phyloP scores from a whole-genome alignment of 106 monocot genomes.

The Allium fistulosum region DNA sequence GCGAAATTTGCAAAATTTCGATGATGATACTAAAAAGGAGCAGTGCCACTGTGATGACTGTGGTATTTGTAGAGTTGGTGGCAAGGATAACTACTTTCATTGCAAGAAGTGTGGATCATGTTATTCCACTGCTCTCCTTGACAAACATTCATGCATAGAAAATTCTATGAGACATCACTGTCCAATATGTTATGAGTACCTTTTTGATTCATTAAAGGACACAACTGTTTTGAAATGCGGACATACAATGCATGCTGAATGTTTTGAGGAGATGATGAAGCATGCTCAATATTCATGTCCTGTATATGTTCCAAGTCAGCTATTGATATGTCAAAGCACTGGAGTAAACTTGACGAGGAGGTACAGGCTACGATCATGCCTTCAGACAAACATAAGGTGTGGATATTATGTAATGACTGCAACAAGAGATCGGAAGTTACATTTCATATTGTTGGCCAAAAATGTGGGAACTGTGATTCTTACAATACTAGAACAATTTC shows the following conservation, averaged over 20 bases:
- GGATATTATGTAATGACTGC: slow-evolving; percentile 93
- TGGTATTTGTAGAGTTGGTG: slow-evolving; percentile 90
- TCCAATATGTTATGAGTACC: slow-evolving; percentile 89
- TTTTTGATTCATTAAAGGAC: slow-evolving; percentile 80
- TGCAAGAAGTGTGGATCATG: slow-evolving; percentile 89
- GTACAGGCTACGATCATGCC: slow-evolving; percentile 87
- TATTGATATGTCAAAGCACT: slow-evolving; percentile 55
- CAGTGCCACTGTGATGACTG: slow-evolving; percentile 87
- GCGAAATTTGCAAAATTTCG: slow-evolving; percentile 68
- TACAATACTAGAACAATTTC: slow-evolving; percentile 39
- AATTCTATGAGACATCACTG: slow-evolving; percentile 88
- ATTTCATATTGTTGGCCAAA: slow-evolving; percentile 51
- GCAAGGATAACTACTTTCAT: slow-evolving; percentile 77
- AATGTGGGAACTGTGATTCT: slow-evolving; percentile 38
- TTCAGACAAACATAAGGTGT: slow-evolving; percentile 49
- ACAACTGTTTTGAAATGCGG: slow-evolving; percentile 81
- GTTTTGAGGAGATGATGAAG: slow-evolving; percentile 59
- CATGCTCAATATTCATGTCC: slow-evolving; percentile 71
- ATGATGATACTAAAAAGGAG: slow-evolving; percentile 54
- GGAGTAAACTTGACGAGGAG: slow-evolving; percentile 59
- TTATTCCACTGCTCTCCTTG: slow-evolving; percentile 39
- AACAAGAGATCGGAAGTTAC: slow-evolving; percentile 52
- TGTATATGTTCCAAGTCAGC: slow-evolving; percentile 67
- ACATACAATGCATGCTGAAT: slow-evolving; percentile 75
- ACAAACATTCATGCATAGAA: slow-evolving; percentile 77